A percentile compares a stretch with the other conserved stretches of the same genome.
Conservation (phyloP, 2,329 filamentous ascomycete genomes). For the Neofusicoccum ribis region DNA sequence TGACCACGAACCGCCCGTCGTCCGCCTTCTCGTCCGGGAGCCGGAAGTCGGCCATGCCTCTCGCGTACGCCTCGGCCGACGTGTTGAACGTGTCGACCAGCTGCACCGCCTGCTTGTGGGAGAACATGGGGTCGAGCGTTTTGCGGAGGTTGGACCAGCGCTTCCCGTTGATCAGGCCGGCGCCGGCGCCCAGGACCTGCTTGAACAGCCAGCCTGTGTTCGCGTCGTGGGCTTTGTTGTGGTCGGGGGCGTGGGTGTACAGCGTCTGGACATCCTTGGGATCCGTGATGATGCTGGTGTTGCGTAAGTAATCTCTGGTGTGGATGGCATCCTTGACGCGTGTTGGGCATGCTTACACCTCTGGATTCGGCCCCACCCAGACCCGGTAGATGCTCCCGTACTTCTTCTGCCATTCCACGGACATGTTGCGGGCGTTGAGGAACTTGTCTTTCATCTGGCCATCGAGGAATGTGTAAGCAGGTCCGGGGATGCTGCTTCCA, state of each 20-base stretch:
- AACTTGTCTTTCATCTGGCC: constrained; percentile 20
- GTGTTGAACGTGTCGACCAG: constrained; percentile 1
- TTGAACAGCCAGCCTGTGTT: constrained; percentile 16
- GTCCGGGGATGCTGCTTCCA: constrained; percentile 11
- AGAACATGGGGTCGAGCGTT: constrained; percentile 4
- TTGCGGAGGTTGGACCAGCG: constrained; percentile 15
- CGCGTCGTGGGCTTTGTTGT: constrained; percentile 7
- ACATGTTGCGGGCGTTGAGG: not conserved
- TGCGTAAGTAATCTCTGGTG: not conserved
- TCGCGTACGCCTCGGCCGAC: not conserved
- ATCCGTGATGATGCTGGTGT: not conserved
- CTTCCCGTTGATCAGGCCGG: constrained; percentile 14
- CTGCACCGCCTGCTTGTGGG: constrained; percentile 2
- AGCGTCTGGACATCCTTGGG: constrained; percentile 15
- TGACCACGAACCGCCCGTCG: not conserved
- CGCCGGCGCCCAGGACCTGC: constrained; percentile 12
- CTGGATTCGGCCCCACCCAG: constrained; percentile 4
- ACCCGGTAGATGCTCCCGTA: constrained; percentile 19
- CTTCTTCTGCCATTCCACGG: not conserved
- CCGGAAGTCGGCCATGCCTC: not conserved
- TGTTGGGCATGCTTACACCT: not conserved
- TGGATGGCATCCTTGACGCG: not conserved
- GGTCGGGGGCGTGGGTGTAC: constrained; percentile 3
- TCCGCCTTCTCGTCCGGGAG: not conserved
- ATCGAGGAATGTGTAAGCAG: constrained; percentile 9